Conservation (phyloP, 108 stramenopile genomes). For the Pseudonitzschia pungens region DNA sequence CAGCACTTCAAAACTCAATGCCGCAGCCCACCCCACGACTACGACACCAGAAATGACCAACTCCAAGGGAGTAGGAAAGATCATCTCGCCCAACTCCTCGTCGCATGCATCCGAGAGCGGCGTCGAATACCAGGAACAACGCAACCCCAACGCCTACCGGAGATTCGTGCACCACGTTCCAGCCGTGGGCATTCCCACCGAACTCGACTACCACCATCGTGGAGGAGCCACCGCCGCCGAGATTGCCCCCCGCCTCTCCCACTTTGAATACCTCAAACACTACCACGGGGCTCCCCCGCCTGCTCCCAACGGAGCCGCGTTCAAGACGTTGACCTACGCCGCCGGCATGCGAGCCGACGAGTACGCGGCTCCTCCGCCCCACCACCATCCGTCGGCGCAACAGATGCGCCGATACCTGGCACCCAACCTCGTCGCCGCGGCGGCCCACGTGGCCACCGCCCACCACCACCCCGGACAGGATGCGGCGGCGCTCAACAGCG, state of each 20-base stretch:
- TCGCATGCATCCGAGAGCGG: constrained; percentile 8
- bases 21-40: too few relatives aligned
- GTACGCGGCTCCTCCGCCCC: constrained; percentile 6
- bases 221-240: constrained; percentile 9
- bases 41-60: background rate
- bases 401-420: background rate
- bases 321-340: constrained; percentile 18
- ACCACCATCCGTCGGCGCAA: background rate
- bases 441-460: background rate
- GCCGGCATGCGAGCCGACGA: constrained; percentile 17
- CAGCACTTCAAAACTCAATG: background rate
- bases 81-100: constrained; percentile 24
- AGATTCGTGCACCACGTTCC: constrained; percentile 15
- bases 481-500: background rate
- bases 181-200: constrained; percentile 2
- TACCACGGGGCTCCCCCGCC: background rate
- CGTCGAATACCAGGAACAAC: constrained; percentile 23
- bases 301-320: background rate
- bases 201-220: background rate
- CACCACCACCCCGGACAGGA: background rate
- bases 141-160: constrained; percentile 10
- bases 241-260: constrained; percentile 25
- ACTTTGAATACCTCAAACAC: constrained; percentile 29
- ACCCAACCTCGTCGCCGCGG: background rate
- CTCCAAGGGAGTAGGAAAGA: constrained; percentile 14